phyloP scores from a whole-genome alignment of 257 asterid genomes.

The Scutellaria minor region DNA sequence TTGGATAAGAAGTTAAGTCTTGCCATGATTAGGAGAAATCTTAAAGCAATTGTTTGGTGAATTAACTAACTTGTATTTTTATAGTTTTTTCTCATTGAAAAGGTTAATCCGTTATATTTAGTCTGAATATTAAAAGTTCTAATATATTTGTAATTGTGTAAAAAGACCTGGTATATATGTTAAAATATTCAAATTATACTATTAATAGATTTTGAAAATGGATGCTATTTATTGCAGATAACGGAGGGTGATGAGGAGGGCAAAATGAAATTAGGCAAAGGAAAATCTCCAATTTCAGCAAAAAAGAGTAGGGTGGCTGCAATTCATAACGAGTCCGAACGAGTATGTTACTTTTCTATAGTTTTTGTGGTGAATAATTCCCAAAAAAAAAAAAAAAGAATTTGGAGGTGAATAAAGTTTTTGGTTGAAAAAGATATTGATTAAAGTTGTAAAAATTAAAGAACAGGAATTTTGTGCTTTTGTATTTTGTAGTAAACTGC shows the following conservation, averaged over 20 bases:
- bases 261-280: conserved; percentile 46
- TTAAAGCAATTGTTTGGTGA: not conserved
- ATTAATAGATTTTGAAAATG: too few relatives aligned
- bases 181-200: too few relatives aligned
- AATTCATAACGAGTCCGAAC: conserved; percentile 80
- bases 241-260: conserved; percentile 42
- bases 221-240: conserved; percentile 41
- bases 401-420: not conserved
- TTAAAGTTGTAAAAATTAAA: not conserved
- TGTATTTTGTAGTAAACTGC: conserved; percentile 7
- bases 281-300: conserved; percentile 53
- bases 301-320: conserved; percentile 88
- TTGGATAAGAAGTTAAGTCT: too few relatives aligned
- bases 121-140: not conserved
- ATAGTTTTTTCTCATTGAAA: too few relatives aligned
- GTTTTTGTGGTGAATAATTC: too few relatives aligned
- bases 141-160: not conserved
- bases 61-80: too few relatives aligned
- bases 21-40: not conserved
- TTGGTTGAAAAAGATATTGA: not conserved
- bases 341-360: conserved; percentile 46
- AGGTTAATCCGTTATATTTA: not conserved
- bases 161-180: too few relatives aligned
- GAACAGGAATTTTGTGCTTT: not conserved
- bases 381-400: too few relatives aligned